Base-by-base conservation (phyloP, 306 rosid genomes). In the Quercus agrifolia region DNA sequence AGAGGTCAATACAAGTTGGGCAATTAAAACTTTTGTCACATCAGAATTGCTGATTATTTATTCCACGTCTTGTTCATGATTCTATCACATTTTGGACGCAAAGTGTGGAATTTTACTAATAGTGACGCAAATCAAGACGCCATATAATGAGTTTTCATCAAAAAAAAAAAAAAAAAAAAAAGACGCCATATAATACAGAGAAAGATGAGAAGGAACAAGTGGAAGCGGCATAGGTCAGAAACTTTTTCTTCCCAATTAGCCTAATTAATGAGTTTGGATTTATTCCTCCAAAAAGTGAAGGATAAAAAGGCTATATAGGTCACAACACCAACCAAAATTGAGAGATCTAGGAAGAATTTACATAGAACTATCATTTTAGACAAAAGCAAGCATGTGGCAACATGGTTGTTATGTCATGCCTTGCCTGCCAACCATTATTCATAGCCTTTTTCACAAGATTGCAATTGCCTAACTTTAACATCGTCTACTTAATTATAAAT, bases 361-460 rank as follows among this genome's bases (percentile, higher is more conserved):
- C 8, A n/a, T 30, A 5, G 31, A 4, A 8, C 28, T 54, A 25
- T 66, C 13, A 23, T 74, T 21, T 52, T 27, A 8, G 79, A 71
- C 64, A 74, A 33, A n/a, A 18, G 35, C 80, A n/a, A 11, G 51
- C 80, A 70, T 81, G 73, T 54, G 77, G n/a, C 18, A 33, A 49
- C 63, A 70, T 61, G 63, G 55, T 62, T 38, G 73, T 77, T 70
- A 6, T 54, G 9, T 61, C 59, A 79, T 38, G 44, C 44, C 27
- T 44, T 1, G 56, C 10, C 10, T 38, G 44, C 44, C 44, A 38
- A 1, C 44, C 44, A 7, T 38, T 6, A 38, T 38, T 38, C 10
- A 38, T 38, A 38, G 44, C 44, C 10, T 38, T 38, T 46, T 46
- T 46, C 52, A 11, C 14, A 11, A 46, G 15, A 46, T 46, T 46